These are phyloP conservation scores for Vigna hirtella DNA, from an alignment of 306 rosid genomes.

Conservation along the genomic window DNA sequence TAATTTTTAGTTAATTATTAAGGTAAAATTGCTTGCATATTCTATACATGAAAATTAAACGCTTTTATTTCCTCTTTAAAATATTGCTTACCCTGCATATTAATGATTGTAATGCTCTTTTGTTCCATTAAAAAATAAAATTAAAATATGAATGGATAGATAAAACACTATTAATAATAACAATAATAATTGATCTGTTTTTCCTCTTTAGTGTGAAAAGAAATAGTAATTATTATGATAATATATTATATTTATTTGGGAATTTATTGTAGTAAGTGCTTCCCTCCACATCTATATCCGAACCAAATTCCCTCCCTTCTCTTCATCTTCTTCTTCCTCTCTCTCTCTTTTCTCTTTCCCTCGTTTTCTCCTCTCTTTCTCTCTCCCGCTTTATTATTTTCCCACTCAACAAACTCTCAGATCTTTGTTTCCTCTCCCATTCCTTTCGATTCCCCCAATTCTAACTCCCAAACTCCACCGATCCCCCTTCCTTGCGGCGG, in stretches of 20 bases:
- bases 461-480: not conserved
- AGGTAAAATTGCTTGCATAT: too few relatives aligned
- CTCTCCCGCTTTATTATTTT: slow-evolving; percentile 76
- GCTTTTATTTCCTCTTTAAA: too few relatives aligned
- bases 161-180: too few relatives aligned
- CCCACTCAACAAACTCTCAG: slow-evolving; percentile 59
- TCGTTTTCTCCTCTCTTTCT: slow-evolving; percentile 79
- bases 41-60: too few relatives aligned
- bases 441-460: slow-evolving; percentile 21
- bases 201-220: too few relatives aligned
- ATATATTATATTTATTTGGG: not conserved
- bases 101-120: too few relatives aligned
- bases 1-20: too few relatives aligned
- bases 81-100: too few relatives aligned
- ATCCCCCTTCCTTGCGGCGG: slow-evolving; percentile 41
- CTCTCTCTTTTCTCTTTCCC: slow-evolving; percentile 57
- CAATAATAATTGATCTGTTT: too few relatives aligned
- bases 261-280: slow-evolving; percentile 55
- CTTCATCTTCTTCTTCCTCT: not conserved
- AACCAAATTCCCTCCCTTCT: slow-evolving; percentile 92
- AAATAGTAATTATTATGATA: too few relatives aligned
- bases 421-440: slow-evolving; percentile 51
- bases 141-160: too few relatives aligned
- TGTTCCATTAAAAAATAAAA: too few relatives aligned
- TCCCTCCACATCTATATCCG: slow-evolving; percentile 97